Evolutionary conservation across 331 rosid genomes (phyloP), one percentile per base, ranked within the genome.

Genomic region (Acacia pycnantha): DNA sequence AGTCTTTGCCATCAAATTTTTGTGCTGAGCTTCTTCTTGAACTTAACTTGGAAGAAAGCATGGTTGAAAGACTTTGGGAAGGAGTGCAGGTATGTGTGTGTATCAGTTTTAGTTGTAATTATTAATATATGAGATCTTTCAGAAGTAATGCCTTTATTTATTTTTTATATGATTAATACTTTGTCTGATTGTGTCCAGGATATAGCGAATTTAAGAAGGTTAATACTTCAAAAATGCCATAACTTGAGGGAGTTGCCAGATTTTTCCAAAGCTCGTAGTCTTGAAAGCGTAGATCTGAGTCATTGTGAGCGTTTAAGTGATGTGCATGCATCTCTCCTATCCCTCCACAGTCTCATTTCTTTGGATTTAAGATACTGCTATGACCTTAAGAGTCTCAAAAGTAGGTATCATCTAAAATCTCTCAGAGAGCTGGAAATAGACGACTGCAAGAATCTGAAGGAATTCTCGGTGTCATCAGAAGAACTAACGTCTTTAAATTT

Each of bases 1-100:
- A 70, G 15, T 84, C 64, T 16, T 74, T 89, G 37, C 88, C 92
- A 33, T 29, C 46, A 5, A 9, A n/a, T 11, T 89, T 31, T 35
- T 35, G n/a, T n/a, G 73, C 81, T 0, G 40, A 79, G 48, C 70
- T 51, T 0, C 87, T 88, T 18, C 85, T 84, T 47, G 84, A 86
- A 70, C 72, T 88, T 70, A 54, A 4, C 27, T 12, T 84, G 80
- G 22, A 48, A 0, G 2, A 26, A 0, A 80, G 90, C 29, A 21
- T 18, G 3, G 76, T 86, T 22, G 0, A 35, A 35, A 35, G 8
- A 35, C 40, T 35, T 35, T 35, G 40, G 40, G 40, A 35, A 4
- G 40, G 40, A 35, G 40, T 35, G 40, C 40, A 35, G 8, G 40
- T 35, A 35, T 35, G 0, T 29, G 2, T 29, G 5, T 35, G 0